These are phyloP conservation scores for Mycena galopus DNA, from an alignment of 768 basidiomycete genomes.

Conservation along the genomic window DNA sequence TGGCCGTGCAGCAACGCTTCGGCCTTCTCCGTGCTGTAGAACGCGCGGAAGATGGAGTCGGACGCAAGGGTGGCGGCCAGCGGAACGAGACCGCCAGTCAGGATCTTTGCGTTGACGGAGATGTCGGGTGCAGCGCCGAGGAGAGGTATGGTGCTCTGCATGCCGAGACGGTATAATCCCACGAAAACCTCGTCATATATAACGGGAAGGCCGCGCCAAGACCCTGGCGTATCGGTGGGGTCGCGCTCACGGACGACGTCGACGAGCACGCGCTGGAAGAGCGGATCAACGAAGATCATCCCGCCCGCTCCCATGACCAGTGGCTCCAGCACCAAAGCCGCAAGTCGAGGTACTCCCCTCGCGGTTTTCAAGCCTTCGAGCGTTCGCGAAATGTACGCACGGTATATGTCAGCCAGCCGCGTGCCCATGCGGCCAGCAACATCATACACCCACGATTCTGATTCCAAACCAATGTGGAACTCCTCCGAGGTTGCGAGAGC, in stretches of 20 bases:
- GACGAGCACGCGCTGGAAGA: conserved; percentile 91
- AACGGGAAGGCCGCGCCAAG: conserved; percentile 84
- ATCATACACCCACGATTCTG: conserved; percentile 77
- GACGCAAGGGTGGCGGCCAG: conserved; percentile 88
- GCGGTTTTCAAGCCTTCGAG: conserved; percentile 60
- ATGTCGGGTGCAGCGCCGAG: conserved; percentile 88
- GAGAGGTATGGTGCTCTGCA: conserved; percentile 72
- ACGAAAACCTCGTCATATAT: conserved; percentile 97
- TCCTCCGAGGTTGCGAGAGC: conserved; percentile 53
- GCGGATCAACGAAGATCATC: conserved; percentile 97
- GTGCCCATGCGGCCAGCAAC: conserved; percentile 71
- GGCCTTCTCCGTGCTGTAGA: conserved; percentile 80
- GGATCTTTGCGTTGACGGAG: conserved; percentile 91
- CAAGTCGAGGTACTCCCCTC: conserved; percentile 60
- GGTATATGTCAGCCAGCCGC: conserved; percentile 75
- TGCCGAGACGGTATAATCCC: conserved; percentile 90
- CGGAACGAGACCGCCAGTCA: conserved; percentile 94
- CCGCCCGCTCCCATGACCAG: conserved; percentile 95
- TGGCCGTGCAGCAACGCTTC: conserved; percentile 94
- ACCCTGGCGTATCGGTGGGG: conserved; percentile 35
- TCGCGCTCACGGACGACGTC: conserved; percentile 77
- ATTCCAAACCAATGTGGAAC: conserved; percentile 50
- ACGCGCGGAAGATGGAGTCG: conserved; percentile 83
- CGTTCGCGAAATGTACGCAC: conserved; percentile 64
- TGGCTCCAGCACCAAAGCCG: conserved; percentile 91